Evolutionary conservation across 2,329 filamentous ascomycete genomes (phyloP), one percentile per base, ranked within the genome.

Genomic region (Cytospora leucostoma): DNA sequence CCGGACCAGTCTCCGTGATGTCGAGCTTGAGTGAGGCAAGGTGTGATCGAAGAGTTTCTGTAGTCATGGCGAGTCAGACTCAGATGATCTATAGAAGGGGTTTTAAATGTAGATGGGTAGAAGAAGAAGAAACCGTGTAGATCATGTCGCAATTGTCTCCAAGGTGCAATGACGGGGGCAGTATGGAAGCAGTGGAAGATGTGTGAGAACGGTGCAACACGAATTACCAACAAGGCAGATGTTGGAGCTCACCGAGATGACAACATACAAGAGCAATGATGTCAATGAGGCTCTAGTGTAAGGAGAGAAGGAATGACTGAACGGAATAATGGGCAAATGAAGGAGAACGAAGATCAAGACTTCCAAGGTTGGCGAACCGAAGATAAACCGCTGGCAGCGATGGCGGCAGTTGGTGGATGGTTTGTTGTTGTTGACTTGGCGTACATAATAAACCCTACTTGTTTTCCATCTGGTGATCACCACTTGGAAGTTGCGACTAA

Each of bases 31-130:
- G 11, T 13, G 32, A 40, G 53, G 19, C 38, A 34, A 38, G 10
- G 21, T 37, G 37, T 27, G 38, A 1, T 35, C n/a, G 38, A 15
- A 35, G 21, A n/a, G 51, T 51, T 34, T 56, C 56, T 63, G 40
- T 59, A 51, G 57, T 60, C 61, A 63, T 63, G 56, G 49, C 58
- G 51, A 60, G 56, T 37, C n/a, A 51, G 54, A 38, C 35, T 44
- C 21, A 1, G 8, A 6, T n/a, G 11, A 13, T n/a, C 13, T 33
- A 7, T 7, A 27, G n/a, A 27, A 32, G 13, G 32, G n/a, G 15
- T 49, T 17, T 19, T 33, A 13, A 40, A 37, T 47, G n/a, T 35
- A 19, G n/a, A 35, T 12, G 17, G 33, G 32, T 2, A 13, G 55
- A 21, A 7, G 13, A 8, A 59, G 34, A 27, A 7, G 32, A 17